phyloP scores from a whole-genome alignment of 192 early-diverging fungal genomes.

The Coemansia sp. region DNA sequence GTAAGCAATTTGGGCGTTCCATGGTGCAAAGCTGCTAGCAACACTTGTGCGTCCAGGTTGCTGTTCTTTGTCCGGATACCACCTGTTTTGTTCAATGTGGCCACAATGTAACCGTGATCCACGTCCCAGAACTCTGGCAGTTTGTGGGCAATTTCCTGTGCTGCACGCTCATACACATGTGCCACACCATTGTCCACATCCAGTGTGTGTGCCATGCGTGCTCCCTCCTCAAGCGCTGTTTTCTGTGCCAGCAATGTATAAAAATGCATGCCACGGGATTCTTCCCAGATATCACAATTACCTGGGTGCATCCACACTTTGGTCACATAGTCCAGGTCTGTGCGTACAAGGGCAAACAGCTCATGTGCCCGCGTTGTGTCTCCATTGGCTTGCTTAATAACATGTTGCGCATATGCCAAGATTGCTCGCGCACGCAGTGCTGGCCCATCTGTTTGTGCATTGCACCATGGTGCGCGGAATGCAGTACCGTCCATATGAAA shows the following conservation, averaged over 20 bases:
- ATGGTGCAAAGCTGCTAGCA: constrained; percentile 60
- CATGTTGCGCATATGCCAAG: constrained; percentile 12
- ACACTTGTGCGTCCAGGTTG: constrained; percentile 60
- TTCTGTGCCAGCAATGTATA: constrained; percentile 68
- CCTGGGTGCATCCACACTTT: constrained; percentile 44
- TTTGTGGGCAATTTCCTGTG: constrained; percentile 15
- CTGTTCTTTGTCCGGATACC: constrained; percentile 53
- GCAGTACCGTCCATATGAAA: constrained; percentile 59
- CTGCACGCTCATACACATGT: constrained; percentile 23
- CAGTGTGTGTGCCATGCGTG: constrained; percentile 12
- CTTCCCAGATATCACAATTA: constrained; percentile 81
- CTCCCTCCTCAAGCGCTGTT: constrained; percentile 58
- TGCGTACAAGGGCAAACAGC: background rate
- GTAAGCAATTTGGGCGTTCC: constrained; percentile 22
- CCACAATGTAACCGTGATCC: constrained; percentile 26
- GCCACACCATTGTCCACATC: constrained; percentile 31
- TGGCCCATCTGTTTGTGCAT: constrained; percentile 70
- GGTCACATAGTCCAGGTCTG: constrained; percentile 65
- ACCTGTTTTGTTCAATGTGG: constrained; percentile 40
- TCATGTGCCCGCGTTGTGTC: background rate
- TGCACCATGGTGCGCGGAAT: constrained; percentile 58
- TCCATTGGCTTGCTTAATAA: background rate
- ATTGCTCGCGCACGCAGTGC: constrained; percentile 52
- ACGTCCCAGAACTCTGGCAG: constrained; percentile 55
- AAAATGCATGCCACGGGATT: constrained; percentile 66